phyloP scores from a whole-genome alignment of 352 stramenopile genomes.

The Thraustochytrium sp. region DNA sequence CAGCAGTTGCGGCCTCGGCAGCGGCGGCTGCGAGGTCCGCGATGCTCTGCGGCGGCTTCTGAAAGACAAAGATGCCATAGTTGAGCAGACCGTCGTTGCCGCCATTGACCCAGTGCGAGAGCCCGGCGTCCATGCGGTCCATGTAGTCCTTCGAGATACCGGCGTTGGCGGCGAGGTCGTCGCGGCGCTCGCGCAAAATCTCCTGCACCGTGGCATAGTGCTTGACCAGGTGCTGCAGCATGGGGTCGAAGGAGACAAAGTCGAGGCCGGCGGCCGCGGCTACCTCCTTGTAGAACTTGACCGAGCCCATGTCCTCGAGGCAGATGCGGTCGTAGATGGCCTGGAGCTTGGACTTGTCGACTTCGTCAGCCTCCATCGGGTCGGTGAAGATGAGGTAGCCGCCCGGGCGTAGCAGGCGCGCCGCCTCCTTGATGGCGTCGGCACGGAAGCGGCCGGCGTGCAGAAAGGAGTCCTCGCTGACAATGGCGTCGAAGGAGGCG shows the following conservation, averaged over 20 bases:
- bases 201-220: background rate
- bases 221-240: background rate
- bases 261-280: background rate
- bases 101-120: background rate
- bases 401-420: background rate
- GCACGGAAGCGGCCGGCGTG: background rate
- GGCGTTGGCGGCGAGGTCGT: background rate
- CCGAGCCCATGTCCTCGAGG: background rate
- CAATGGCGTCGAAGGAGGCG: background rate
- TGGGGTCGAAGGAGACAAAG: background rate
- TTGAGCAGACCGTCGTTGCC: background rate
- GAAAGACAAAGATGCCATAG: conserved; percentile 7
- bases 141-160: background rate
- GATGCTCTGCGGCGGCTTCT: background rate
- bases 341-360: background rate
- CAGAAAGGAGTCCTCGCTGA: background rate
- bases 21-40: background rate
- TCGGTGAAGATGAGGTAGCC: background rate
- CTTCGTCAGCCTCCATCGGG: background rate
- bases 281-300: background rate
- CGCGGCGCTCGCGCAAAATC: background rate
- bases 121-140: background rate
- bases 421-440: background rate
- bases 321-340: background rate
- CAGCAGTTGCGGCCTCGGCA: background rate